Evolutionary conservation across 176 grass and related monocot genomes (phyloP), one percentile per base, ranked within the genome.

Genomic region (Dendrocalamus sinicus): DNA sequence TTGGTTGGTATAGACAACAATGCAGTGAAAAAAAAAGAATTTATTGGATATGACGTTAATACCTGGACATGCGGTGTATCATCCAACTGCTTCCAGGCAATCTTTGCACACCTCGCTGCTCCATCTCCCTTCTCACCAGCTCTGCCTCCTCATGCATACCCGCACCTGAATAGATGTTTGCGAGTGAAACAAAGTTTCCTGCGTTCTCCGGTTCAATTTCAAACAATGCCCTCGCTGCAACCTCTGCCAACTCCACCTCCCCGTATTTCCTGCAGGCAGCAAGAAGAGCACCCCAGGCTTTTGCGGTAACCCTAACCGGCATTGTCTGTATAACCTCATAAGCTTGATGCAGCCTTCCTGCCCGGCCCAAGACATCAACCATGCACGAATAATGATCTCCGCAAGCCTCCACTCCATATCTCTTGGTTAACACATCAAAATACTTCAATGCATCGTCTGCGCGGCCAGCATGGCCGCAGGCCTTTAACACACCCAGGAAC

Each of bases 211-310:
- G 93, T 80, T 92, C 90, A 1, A 90, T 90, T n/a, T 92, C 83
- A 48, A 95, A 92, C 83, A 95, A 81, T 15, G 84, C 86, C 40
- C 59, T 82, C 10, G 79, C 93, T 0, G 93, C 86, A 79, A 92
- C 35, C 67, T 95, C 90, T 50, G 93, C 93, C 39, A 92, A 72
- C 20, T 37, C 50, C 65, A 90, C 90, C 13, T 95, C 86, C 68
- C 88, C 90, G 50, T 89, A 86, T 76, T 90, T 95, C 44, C 93
- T 87, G 72, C 90, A 95, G 78, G 86, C 90, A 61, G 79, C 90
- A 4, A 95, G 93, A 90, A 95, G 90, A 62, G 93, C 90, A n/a
- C 88, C 88, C 93, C 93, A 95, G 44, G 93, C 93, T 70, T 95
- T 95, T 1, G 51, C 80, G 9, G 88, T 92, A 39, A 87, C 93